Base-by-base conservation (phyloP, 805 yeast genomes). In the Nakazawaea wyomingensis region DNA sequence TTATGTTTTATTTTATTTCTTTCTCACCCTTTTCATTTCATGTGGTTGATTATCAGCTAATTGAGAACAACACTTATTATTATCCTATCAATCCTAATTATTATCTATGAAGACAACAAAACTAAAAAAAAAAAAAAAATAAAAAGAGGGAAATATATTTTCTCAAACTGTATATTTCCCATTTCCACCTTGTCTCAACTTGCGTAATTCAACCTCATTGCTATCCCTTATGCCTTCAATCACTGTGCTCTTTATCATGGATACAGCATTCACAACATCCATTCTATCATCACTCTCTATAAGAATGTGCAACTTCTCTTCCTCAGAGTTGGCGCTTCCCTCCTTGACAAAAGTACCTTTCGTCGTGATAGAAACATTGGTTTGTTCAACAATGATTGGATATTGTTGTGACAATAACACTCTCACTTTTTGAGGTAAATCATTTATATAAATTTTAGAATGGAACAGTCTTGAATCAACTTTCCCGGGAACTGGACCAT, bases 391-490 rank as follows among this genome's bases (percentile, higher is more conserved):
- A 36, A 89, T 72, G 75, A 59, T 31, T 83, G 64, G 35, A 78
- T 80, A 1, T 82, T 81, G 28, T 82, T 73, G 52, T 80, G 3
- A 89, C 78, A 2, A 84, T 85, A 43, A 68, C 69, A 95, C 95
- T 53, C 96, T 67, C 0, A 85, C 85, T 20, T 72, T 68, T 54
- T 84, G 88, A 0, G 98, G 96, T 27, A 85, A 68, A 58, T 93
- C 97, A 52, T 91, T 91, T 50, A 91, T 80, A 38, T 78, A 75
- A 37, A 91, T 70, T 28, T 78, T 72, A 0, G 96, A 85, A 50
- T 78, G 82, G 62, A 68, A 87, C 17, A 20, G 37, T 18, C 41
- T 26, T n/a, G 45, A 33, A 17, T 40, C 48, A 9, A 31, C 1
- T 29, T 18, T 40, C 30, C 21, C 43, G 37, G 45, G 33, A 8